Evolutionary conservation across 2,329 filamentous ascomycete species (phyloP).

Genomic region (Corinectria fuckeliana): DNA sequence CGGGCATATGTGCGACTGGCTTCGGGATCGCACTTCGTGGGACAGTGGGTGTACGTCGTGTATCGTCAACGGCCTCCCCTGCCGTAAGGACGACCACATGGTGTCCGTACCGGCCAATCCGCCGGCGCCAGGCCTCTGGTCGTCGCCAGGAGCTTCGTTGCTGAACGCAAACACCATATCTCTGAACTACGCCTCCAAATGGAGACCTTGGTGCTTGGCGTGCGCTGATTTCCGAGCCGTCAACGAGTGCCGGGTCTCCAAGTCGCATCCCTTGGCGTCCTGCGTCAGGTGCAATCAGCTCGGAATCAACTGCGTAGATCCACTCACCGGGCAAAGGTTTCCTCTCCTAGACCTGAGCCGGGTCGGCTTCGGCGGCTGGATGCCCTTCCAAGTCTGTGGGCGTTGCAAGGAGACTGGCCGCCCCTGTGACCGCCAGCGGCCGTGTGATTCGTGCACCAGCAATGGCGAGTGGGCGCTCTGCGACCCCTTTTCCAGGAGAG

Average conservation of each 20-base stretch:
- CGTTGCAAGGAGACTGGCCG: conserved; percentile 30
- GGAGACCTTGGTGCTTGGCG: conserved; percentile 20
- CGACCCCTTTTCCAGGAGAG: neutral
- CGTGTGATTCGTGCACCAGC: conserved; percentile 45
- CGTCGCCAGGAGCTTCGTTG: too few species aligned
- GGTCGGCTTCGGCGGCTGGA: conserved; percentile 41
- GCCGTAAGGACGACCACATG: conserved; percentile 5
- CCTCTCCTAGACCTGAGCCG: conserved; percentile 40
- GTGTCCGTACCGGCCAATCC: neutral
- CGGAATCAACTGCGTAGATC: conserved; percentile 39
- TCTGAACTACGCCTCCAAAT: neutral
- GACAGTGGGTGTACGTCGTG: conserved; percentile 12
- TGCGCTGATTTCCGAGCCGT: conserved; percentile 4
- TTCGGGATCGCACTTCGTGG: conserved; percentile 22
- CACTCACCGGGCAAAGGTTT: conserved; percentile 8
- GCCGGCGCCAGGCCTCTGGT: neutral
- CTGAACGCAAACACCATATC: too few species aligned
- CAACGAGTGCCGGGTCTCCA: conserved; percentile 11
- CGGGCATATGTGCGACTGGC: conserved; percentile 18
- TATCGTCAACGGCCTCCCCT: conserved; percentile 1
- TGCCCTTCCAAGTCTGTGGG: conserved; percentile 36
- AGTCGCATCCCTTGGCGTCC: conserved; percentile 1
- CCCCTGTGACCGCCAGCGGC: conserved; percentile 46
- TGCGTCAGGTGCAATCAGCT: conserved; percentile 38
- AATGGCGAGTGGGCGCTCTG: conserved; percentile 4